Percentiles rank a stretch among this genome's conserved stretches.
These are phyloP conservation scores for Candida sojae DNA, from an alignment of 1,139 yeast genomes.

Conservation along the genomic window DNA sequence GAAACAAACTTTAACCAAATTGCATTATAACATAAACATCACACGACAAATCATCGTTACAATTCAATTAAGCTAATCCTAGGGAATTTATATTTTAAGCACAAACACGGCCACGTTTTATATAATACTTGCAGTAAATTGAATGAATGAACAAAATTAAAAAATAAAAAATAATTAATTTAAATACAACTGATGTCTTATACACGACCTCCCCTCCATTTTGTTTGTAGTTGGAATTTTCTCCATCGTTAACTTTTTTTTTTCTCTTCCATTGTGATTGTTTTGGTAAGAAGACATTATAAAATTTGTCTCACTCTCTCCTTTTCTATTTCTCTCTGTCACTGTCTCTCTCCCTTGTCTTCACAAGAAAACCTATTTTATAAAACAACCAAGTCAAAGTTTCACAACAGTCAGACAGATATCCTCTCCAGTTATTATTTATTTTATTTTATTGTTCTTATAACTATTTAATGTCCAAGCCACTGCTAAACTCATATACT, in stretches of 20 bases:
- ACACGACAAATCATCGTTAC: too few relatives aligned
- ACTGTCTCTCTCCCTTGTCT: neutral
- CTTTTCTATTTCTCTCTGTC: neutral
- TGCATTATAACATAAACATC: too few relatives aligned
- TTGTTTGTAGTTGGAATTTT: neutral
- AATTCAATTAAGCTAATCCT: too few relatives aligned
- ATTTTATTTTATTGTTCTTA: neutral
- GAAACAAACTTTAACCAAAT: too few relatives aligned
- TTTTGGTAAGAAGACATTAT: neutral
- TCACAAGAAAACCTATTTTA: neutral
- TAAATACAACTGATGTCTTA: neutral
- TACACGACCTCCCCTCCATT: neutral
- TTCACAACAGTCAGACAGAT: neutral
- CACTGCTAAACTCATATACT: neutral
- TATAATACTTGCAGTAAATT: too few relatives aligned
- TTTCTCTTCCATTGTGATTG: neutral
- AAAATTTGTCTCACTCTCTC: neutral
- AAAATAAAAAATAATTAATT: too few relatives aligned
- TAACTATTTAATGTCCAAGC: constrained; percentile 17
- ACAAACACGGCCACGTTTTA: too few relatives aligned
- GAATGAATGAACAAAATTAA: too few relatives aligned
- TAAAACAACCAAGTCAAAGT: neutral
- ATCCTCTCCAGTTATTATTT: neutral
- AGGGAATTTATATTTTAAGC: too few relatives aligned
- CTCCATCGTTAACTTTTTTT: neutral